Percentiles rank a stretch among this genome's conserved stretches.
Conservation (phyloP, 306 rosid genomes). For the Cucurbita maxima region DNA sequence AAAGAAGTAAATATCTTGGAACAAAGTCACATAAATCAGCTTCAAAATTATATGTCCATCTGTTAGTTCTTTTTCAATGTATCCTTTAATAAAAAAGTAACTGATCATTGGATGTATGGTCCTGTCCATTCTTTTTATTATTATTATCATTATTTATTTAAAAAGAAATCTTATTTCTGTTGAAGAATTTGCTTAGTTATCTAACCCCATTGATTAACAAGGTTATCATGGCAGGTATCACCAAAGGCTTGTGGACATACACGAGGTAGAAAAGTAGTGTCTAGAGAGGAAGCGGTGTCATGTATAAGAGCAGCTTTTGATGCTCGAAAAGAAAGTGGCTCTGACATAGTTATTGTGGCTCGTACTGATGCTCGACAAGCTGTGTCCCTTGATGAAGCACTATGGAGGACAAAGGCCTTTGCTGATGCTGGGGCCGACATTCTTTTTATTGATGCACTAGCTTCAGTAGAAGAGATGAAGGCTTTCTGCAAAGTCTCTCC, state of each 20-base stretch:
- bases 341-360: slow-evolving; percentile 82
- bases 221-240: slow-evolving; percentile 27
- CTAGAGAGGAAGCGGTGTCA: slow-evolving; percentile 69
- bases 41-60: too few species aligned
- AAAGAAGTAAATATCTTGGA: too few species aligned
- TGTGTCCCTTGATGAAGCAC: slow-evolving; percentile 57
- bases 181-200: background rate
- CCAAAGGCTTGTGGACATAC: slow-evolving; percentile 94
- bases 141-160: too few species aligned
- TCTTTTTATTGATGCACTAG: slow-evolving; percentile 71
- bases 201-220: slow-evolving; percentile 2
- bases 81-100: too few species aligned
- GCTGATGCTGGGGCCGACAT: slow-evolving; percentile 97
- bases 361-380: slow-evolving; percentile 88
- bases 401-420: slow-evolving; percentile 55
- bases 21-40: too few species aligned
- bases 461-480: slow-evolving; percentile 71
- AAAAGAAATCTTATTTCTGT: background rate
- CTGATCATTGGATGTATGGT: background rate
- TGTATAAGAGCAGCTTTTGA: slow-evolving; percentile 67
- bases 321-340: slow-evolving; percentile 68
- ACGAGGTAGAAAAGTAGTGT: slow-evolving; percentile 59
- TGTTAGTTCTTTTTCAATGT: too few species aligned
- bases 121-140: too few species aligned
- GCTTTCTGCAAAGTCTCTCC: slow-evolving; percentile 67